Percentiles rank a stretch among this genome's conserved stretches.
These are phyloP conservation scores for Lasiodiplodia sp. DNA, from an alignment of 2,329 filamentous ascomycete genomes.

Conservation along the genomic window DNA sequence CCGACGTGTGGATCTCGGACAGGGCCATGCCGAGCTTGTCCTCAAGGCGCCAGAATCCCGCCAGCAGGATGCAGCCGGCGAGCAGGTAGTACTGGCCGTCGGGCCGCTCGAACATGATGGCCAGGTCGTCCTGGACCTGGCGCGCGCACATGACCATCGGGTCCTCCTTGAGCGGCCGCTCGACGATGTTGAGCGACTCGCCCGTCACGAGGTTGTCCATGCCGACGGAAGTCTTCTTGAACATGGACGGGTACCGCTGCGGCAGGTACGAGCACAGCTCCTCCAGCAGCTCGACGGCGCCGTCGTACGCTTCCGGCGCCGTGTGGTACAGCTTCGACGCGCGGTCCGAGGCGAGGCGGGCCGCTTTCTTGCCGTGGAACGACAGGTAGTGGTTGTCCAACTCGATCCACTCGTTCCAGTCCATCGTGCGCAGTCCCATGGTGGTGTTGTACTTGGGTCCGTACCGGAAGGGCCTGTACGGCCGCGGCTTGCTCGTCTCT, in stretches of 20 bases:
- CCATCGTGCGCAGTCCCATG: constrained; percentile 76
- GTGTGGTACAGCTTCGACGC: constrained; percentile 73
- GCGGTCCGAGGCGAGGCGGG: constrained; percentile 68
- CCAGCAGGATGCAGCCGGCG: constrained; percentile 76
- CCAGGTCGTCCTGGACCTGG: constrained; percentile 81
- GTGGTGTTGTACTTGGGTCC: constrained; percentile 79
- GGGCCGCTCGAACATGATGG: constrained; percentile 78
- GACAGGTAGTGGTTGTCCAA: constrained; percentile 80
- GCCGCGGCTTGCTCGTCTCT: constrained; percentile 72
- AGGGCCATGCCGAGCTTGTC: constrained; percentile 84
- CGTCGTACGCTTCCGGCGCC: constrained; percentile 72
- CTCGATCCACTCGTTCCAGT: constrained; percentile 81
- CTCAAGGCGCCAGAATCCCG: constrained; percentile 82
- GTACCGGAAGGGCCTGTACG: constrained; percentile 80
- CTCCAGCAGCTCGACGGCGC: constrained; percentile 77
- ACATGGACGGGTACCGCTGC: constrained; percentile 77
- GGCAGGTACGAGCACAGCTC: constrained; percentile 76
- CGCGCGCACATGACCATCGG: constrained; percentile 78
- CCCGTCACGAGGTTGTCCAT: constrained; percentile 75
- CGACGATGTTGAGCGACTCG: constrained; percentile 73
- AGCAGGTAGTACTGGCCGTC: constrained; percentile 85
- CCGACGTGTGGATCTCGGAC: constrained; percentile 79
- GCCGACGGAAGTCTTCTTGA: constrained; percentile 67
- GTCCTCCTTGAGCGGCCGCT: constrained; percentile 73
- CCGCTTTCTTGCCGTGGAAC: constrained; percentile 75